Conservation (phyloP, 441 rosid genomes). For the Daphne laureola region DNA sequence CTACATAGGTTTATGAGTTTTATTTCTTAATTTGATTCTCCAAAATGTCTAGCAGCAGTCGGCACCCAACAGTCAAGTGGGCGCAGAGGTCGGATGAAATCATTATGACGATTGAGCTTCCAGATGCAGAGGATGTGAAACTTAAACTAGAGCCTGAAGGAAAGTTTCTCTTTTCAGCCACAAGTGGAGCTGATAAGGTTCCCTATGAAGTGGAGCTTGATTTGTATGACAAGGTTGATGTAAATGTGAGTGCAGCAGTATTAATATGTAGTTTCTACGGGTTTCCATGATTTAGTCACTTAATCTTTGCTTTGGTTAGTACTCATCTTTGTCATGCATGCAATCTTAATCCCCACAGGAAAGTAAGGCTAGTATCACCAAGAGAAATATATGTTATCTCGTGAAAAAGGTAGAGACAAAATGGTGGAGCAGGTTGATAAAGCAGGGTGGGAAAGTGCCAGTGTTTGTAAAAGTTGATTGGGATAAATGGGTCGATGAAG, state of each 20-base stretch:
- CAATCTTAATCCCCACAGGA: constrained; percentile 32
- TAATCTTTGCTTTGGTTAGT: too few relatives aligned
- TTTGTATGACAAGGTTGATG: constrained; percentile 46
- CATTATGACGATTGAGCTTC: constrained; percentile 48
- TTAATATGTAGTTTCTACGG: not conserved
- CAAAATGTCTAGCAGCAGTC: constrained; percentile 22
- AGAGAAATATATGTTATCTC: constrained; percentile 39
- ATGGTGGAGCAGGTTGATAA: constrained; percentile 65
- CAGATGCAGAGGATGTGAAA: constrained; percentile 57
- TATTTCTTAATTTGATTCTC: too few relatives aligned
- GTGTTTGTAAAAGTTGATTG: constrained; percentile 57
- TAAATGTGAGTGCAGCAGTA: constrained; percentile 26
- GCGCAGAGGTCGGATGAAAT: constrained; percentile 55
- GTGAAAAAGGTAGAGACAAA: constrained; percentile 50
- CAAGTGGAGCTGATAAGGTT: constrained; percentile 34
- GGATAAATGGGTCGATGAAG: constrained; percentile 73
- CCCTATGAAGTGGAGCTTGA: constrained; percentile 48
- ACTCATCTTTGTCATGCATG: not conserved
- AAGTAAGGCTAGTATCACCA: constrained; percentile 44
- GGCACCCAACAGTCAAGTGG: constrained; percentile 64
- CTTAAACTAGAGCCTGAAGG: constrained; percentile 64
- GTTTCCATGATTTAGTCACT: not conserved
- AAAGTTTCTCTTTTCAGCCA: constrained; percentile 47
- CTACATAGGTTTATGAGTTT: too few relatives aligned
- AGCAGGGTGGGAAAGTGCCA: constrained; percentile 49